phyloP scores from a whole-genome alignment of 306 rosid genomes.

The barrel medic (Medicago truncatula) region MtrunA17r5.0-ANR NC_053042.1:18565001-18565500 shows the following conservation, averaged over 20 bases:
- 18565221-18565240: constrained; percentile 10
- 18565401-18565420: constrained; percentile 35
- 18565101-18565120: not conserved
- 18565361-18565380: constrained; percentile 92
- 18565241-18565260: not conserved
- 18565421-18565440: constrained; percentile 4
- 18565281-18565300: not conserved
- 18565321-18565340: constrained; percentile 15
- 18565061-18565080: not conserved
- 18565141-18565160: not conserved
- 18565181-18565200: constrained; percentile 9
- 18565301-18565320: constrained; percentile 9
- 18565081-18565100: not conserved
- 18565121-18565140: constrained; percentile 1
- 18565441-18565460: not conserved
- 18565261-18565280: not conserved
- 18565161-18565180: not conserved
- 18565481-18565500: not conserved
- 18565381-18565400: constrained; percentile 77
- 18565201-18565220: not conserved
- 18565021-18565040: not conserved
- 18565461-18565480: constrained; percentile 20
- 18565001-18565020: not conserved
- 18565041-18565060: not conserved
- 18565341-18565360: constrained; percentile 85